A percentile compares a stretch with the other conserved stretches of the same genome.
Evolutionary conservation across 768 basidiomycete genomes (phyloP).

Genomic region (Lentinula edodes): DNA sequence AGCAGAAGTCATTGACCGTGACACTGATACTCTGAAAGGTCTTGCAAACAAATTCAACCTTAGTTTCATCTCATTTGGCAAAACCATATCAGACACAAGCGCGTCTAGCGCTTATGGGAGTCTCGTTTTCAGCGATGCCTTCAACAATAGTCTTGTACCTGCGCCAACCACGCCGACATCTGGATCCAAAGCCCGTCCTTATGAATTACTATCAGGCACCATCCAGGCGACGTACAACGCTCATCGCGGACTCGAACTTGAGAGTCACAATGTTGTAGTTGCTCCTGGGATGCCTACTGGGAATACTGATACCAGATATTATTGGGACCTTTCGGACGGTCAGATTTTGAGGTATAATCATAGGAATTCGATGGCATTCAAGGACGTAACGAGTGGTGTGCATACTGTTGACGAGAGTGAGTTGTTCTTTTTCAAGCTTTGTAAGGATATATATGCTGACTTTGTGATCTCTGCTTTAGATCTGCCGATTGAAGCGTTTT

Average conservation of each 20-base stretch:
- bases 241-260: slow-evolving; percentile 15
- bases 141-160: slow-evolving; percentile 37
- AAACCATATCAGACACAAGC: slow-evolving; percentile 13
- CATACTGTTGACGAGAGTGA: slow-evolving; percentile 54
- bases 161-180: slow-evolving; percentile 38
- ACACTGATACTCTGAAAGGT: slow-evolving; percentile 24
- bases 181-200: slow-evolving; percentile 17
- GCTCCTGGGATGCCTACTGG: not conserved
- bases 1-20: slow-evolving; percentile 21
- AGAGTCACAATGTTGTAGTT: slow-evolving; percentile 6
- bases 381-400: slow-evolving; percentile 18
- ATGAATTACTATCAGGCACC: slow-evolving; percentile 32
- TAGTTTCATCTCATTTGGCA: slow-evolving; percentile 34
- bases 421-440: slow-evolving; percentile 6
- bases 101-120: slow-evolving; percentile 18
- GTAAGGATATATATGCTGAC: too few relatives aligned
- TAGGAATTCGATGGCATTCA: slow-evolving; percentile 15
- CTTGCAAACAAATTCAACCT: slow-evolving; percentile 33
- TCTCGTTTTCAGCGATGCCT: slow-evolving; percentile 34
- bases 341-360: slow-evolving; percentile 49
- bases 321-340: slow-evolving; percentile 22
- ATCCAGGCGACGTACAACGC: slow-evolving; percentile 34
- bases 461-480: slow-evolving; percentile 9
- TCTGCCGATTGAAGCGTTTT: slow-evolving; percentile 26
- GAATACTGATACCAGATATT: slow-evolving; percentile 27